Percentiles rank a stretch among this genome's conserved stretches.
These are phyloP conservation scores for Bauhinia variegata DNA, from an alignment of 306 rosid genomes.

Conservation along the genomic window DNA sequence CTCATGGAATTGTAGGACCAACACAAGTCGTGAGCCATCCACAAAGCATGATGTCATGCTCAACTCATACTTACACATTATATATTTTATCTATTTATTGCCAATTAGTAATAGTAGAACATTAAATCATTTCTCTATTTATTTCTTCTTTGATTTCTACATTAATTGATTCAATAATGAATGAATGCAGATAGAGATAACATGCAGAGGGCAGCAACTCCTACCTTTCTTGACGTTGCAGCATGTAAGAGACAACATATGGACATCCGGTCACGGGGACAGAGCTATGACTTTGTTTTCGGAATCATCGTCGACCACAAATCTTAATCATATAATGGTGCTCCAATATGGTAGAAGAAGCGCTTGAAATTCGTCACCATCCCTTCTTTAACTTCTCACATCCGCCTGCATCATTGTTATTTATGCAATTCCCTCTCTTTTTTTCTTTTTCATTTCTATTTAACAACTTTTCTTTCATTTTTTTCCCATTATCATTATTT, in stretches of 20 bases:
- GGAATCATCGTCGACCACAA: conserved; percentile 68
- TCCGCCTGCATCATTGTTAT: conserved; percentile 51
- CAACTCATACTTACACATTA: conserved; percentile 24
- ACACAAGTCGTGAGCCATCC: conserved; percentile 56
- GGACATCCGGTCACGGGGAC: conserved; percentile 59
- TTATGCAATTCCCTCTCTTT: conserved; percentile 38
- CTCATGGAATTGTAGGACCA: conserved; percentile 27
- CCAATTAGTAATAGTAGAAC: neutral
- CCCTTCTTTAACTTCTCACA: no score
- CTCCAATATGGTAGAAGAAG: conserved; percentile 75
- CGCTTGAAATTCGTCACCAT: no score
- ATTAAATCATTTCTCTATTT: no score
- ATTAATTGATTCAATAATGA: no score
- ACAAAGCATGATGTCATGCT: conserved; percentile 84
- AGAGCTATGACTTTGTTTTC: conserved; percentile 62
- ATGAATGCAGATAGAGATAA: conserved; percentile 81
- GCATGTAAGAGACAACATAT: conserved; percentile 88
- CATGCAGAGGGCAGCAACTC: conserved; percentile 87
- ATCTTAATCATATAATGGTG: conserved; percentile 87
- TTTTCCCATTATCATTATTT: conserved; percentile 39
- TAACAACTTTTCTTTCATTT: conserved; percentile 36
- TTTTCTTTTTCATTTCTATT: neutral
- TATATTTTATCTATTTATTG: neutral
- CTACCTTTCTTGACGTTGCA: conserved; percentile 86
- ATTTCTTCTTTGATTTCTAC: no score